phyloP scores from a whole-genome alignment of 495 filamentous ascomycete species.

The Aspergillus bridgeri region DNA sequence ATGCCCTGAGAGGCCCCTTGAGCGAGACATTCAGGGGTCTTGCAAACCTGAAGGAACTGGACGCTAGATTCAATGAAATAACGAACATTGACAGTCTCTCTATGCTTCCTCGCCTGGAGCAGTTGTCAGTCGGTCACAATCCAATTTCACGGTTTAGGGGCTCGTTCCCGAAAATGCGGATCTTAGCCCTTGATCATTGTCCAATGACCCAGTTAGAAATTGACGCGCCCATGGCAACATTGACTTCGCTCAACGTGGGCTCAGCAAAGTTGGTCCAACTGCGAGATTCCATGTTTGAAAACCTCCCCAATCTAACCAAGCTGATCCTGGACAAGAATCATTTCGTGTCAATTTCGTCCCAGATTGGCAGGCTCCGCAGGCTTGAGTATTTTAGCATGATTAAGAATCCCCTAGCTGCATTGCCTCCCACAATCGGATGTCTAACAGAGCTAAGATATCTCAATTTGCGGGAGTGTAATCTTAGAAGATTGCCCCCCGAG shows the following conservation, averaged over 20 bases:
- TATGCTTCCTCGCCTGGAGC: constrained; percentile 79
- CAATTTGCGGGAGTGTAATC: constrained; percentile 87
- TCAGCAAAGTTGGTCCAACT: constrained; percentile 83
- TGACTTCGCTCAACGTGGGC: constrained; percentile 82
- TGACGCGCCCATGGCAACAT: constrained; percentile 66
- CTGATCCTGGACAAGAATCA: constrained; percentile 93
- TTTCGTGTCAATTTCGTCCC: constrained; percentile 78
- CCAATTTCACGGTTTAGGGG: constrained; percentile 81
- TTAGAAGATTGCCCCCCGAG: constrained; percentile 82
- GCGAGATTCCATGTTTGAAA: constrained; percentile 79
- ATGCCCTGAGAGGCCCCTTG: constrained; percentile 71
- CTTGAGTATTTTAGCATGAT: constrained; percentile 92
- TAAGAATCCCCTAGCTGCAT: constrained; percentile 76
- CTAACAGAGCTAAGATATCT: constrained; percentile 78
- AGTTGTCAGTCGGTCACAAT: constrained; percentile 86
- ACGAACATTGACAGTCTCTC: constrained; percentile 80
- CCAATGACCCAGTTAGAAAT: constrained; percentile 92
- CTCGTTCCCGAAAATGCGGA: constrained; percentile 77
- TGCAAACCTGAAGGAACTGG: constrained; percentile 79
- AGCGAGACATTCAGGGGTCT: constrained; percentile 66
- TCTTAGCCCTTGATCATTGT: constrained; percentile 84
- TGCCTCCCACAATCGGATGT: constrained; percentile 83
- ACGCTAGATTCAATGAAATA: constrained; percentile 89
- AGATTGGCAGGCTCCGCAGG: constrained; percentile 77
- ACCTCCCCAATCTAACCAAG: constrained; percentile 79